These are phyloP conservation scores for Xylaria hypoxylon DNA, from an alignment of 2,329 filamentous ascomycete species.

Conservation along the genomic window DNA sequence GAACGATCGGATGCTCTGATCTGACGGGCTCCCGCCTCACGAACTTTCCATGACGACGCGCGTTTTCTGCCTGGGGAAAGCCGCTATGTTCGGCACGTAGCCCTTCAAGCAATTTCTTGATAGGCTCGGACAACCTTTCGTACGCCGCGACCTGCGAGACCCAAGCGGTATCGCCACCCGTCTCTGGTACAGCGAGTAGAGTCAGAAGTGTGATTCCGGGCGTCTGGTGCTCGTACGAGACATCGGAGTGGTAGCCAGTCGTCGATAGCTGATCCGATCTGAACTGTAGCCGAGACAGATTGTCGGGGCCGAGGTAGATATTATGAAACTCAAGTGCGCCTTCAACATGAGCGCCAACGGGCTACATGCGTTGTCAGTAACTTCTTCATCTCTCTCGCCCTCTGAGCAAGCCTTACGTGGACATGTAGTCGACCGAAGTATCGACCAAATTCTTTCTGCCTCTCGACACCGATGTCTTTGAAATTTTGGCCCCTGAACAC, in stretches of 20 bases:
- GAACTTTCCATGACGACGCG: constrained; percentile 50
- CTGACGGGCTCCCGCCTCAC: constrained; percentile 72
- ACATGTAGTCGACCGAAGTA: constrained; percentile 57
- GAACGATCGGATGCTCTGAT: constrained; percentile 73
- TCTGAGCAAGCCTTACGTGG: constrained; percentile 48
- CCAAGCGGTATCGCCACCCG: constrained; percentile 56
- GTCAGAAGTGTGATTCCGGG: constrained; percentile 57
- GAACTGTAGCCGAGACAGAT: constrained; percentile 55
- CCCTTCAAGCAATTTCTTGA: constrained; percentile 53
- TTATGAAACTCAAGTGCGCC: constrained; percentile 59
- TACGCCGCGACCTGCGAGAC: constrained; percentile 55
- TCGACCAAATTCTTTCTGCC: constrained; percentile 54
- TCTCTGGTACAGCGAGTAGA: constrained; percentile 53
- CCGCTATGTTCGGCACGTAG: constrained; percentile 56
- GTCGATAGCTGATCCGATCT: constrained; percentile 51
- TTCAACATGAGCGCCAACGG: constrained; percentile 57
- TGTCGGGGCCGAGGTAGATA: constrained; percentile 60
- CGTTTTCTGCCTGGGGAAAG: constrained; percentile 54
- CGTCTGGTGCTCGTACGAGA: constrained; percentile 57
- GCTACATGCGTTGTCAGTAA: constrained; percentile 44
- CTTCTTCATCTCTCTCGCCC: not conserved
- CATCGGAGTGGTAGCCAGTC: constrained; percentile 56
- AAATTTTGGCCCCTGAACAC: constrained; percentile 48
- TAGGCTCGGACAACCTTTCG: constrained; percentile 52
- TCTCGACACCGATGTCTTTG: constrained; percentile 54